Percentiles rank a stretch among this genome's conserved stretches.
Conservation (phyloP, 345 rosid genomes). For the Ceriops tagal region DNA sequence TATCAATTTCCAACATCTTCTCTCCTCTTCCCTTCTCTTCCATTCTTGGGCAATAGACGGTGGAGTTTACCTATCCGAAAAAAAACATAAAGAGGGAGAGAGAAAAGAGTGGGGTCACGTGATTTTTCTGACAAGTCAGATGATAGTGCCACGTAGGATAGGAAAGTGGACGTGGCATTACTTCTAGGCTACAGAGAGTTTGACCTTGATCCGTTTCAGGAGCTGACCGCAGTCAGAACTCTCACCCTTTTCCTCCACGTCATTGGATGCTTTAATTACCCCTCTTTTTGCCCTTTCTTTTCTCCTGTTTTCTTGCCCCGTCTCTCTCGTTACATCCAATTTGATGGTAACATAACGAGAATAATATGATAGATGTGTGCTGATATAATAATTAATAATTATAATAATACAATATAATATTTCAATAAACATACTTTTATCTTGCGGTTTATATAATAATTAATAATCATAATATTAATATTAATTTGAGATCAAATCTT, state of each 20-base stretch:
- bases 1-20: too few species aligned
- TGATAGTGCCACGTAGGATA: conserved; percentile 1
- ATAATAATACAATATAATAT: too few species aligned
- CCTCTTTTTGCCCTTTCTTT: background rate
- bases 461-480: too few species aligned
- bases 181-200: background rate
- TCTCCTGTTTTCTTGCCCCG: too few species aligned
- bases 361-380: too few species aligned
- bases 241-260: background rate
- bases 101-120: background rate
- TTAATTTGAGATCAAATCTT: too few species aligned
- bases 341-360: too few species aligned
- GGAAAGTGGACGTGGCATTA: background rate
- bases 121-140: background rate
- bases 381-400: too few species aligned
- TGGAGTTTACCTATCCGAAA: background rate
- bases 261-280: background rate
- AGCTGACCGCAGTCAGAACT: background rate
- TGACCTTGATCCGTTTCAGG: conserved; percentile 10
- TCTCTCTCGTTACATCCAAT: too few species aligned
- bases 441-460: too few species aligned
- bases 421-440: too few species aligned
- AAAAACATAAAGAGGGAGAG: background rate
- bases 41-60: background rate
- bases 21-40: too few species aligned